Percentiles rank a stretch among this genome's conserved stretches.
phyloP scores from a whole-genome alignment of 176 grass and related monocot species.

The Zoysia pacifica region DNA sequence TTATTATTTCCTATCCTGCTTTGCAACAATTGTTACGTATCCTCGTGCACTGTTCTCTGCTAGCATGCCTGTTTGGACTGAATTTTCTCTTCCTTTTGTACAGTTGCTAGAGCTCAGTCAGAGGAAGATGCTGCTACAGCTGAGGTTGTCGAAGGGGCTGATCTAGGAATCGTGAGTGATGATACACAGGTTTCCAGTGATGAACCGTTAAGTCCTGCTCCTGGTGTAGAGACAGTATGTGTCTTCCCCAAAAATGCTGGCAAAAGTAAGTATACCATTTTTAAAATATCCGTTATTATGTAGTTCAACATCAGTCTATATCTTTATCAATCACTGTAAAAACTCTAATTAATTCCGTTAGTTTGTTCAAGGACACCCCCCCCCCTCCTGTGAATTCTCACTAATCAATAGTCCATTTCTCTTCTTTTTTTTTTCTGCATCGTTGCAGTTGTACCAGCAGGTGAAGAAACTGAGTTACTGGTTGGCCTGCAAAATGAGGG shows the following conservation, averaged over 20 bases:
- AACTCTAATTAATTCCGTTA: neutral
- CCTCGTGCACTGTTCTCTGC: neutral
- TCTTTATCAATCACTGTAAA: neutral
- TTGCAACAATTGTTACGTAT: neutral
- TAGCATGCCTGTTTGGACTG: neutral
- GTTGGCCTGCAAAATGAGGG: conserved; percentile 96
- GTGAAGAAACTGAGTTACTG: conserved; percentile 86
- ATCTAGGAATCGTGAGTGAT: conserved; percentile 90
- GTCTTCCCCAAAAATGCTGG: conserved; percentile 92
- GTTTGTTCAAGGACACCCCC: neutral
- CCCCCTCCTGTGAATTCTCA: too few relatives aligned
- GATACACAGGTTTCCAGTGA: conserved; percentile 82
- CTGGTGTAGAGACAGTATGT: conserved; percentile 76
- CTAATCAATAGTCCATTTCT: too few relatives aligned
- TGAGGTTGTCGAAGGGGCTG: conserved; percentile 83
- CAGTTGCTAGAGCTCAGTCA: conserved; percentile 73
- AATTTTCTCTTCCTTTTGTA: neutral
- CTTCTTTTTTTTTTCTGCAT: too few relatives aligned
- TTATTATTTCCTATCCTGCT: neutral
- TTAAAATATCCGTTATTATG: neutral
- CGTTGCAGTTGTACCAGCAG: conserved; percentile 77
- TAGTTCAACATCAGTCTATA: too few relatives aligned
- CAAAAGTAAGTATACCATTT: conserved; percentile 64
- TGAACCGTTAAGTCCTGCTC: conserved; percentile 59
- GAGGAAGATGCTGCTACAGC: conserved; percentile 78